phyloP scores from a whole-genome alignment of 768 basidiomycete genomes.

The Candolleomyces eurysporus region DNA sequence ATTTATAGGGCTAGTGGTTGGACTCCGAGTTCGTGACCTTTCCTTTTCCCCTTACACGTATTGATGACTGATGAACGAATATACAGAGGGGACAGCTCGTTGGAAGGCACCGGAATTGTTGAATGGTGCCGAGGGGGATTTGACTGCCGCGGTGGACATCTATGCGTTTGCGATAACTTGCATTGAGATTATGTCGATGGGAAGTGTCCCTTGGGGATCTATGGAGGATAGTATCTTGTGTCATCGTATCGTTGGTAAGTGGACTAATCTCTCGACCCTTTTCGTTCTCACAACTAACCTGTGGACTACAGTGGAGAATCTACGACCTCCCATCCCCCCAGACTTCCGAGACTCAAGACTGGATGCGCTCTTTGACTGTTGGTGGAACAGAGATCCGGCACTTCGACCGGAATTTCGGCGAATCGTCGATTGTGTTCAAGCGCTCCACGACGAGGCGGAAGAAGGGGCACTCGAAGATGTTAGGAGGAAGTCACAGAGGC shows the following conservation, averaged over 20 bases:
- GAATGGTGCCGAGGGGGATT: conserved; percentile 36
- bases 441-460: conserved; percentile 40
- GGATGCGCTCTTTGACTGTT: conserved; percentile 46
- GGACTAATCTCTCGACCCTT: background rate
- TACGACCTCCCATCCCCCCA: conserved; percentile 49
- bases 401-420: conserved; percentile 52
- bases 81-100: conserved; percentile 58
- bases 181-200: conserved; percentile 64
- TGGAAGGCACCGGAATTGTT: conserved; percentile 77
- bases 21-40: conserved; percentile 20
- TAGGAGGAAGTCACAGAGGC: conserved; percentile 2
- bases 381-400: conserved; percentile 57
- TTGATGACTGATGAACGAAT: background rate
- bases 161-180: conserved; percentile 72
- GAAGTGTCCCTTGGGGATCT: conserved; percentile 57
- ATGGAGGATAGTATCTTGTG: conserved; percentile 51
- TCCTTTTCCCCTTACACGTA: conserved; percentile 33
- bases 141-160: conserved; percentile 61
- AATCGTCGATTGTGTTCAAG: conserved; percentile 48
- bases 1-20: conserved; percentile 59
- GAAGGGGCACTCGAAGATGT: conserved; percentile 19
- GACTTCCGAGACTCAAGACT: conserved; percentile 39
- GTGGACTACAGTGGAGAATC: conserved; percentile 40
- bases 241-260: conserved; percentile 50
- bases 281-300: conserved; percentile 11